phyloP scores from a whole-genome alignment of 208 protist genomes.

The Trypanosomatidae sp. region DNA sequence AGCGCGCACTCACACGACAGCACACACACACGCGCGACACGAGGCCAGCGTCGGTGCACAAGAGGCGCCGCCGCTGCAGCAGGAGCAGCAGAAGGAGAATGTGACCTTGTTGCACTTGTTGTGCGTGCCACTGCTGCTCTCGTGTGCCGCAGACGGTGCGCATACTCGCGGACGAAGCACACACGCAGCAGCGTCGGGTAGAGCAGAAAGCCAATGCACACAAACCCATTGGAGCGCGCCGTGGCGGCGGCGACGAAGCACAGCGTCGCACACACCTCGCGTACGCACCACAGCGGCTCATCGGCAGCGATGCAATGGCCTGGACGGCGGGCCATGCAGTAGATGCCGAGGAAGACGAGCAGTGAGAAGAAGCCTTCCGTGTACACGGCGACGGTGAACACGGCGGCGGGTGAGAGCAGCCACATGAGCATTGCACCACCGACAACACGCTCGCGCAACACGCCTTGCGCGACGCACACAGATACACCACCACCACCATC shows the following conservation, averaged over 20 bases:
- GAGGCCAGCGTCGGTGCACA: conserved; percentile 12
- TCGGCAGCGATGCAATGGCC: background rate
- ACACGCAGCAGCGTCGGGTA: conserved; percentile 45
- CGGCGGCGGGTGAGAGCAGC: conserved; percentile 39
- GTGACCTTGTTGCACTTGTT: background rate
- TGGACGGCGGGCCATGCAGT: conserved; percentile 19
- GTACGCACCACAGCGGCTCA: background rate
- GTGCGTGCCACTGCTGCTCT: background rate
- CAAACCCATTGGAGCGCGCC: conserved; percentile 48
- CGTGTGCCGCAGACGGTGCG: background rate
- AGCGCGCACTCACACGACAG: conserved; percentile 15
- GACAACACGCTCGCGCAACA: conserved; percentile 15
- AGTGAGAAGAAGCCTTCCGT: conserved; percentile 63
- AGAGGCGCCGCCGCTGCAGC: conserved; percentile 10
- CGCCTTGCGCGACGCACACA: no score
- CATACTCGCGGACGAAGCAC: conserved; percentile 2
- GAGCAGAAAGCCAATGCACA: conserved; percentile 38
- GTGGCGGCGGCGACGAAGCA: conserved; percentile 32
- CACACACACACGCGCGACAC: background rate
- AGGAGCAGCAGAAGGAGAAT: conserved; percentile 1
- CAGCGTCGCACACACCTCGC: conserved; percentile 17
- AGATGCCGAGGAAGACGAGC: conserved; percentile 37
- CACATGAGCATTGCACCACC: conserved; percentile 37
- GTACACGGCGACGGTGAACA: conserved; percentile 67
- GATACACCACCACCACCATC: no score